A percentile compares a stretch with the other conserved stretches of the same genome.
These are phyloP conservation scores for Trapa incisa DNA, from an alignment of 345 rosid genomes.

Conservation along the genomic window DNA sequence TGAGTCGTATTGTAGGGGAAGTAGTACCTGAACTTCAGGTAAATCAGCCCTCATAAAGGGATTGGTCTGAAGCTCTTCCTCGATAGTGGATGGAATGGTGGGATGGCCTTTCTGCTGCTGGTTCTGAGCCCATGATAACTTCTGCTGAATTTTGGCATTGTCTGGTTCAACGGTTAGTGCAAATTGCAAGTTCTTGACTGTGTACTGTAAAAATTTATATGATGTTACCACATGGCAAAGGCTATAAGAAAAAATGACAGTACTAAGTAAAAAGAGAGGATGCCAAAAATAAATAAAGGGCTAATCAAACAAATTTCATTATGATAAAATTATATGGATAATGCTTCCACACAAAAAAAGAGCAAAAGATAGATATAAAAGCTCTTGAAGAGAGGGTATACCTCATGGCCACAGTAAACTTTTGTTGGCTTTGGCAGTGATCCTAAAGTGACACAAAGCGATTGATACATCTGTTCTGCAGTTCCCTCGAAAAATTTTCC, in stretches of 20 bases:
- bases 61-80: conserved; percentile 74
- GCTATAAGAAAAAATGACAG: not conserved
- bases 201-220: conserved; percentile 40
- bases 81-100: conserved; percentile 77
- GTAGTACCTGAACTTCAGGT: conserved; percentile 43
- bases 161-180: conserved; percentile 67
- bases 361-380: not conserved
- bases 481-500: conserved; percentile 93
- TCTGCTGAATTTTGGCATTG: conserved; percentile 51
- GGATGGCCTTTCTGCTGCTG: conserved; percentile 62
- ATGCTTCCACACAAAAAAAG: not conserved
- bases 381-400: conserved; percentile 1
- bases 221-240: not conserved
- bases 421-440: conserved; percentile 76
- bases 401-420: conserved; percentile 95
- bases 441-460: conserved; percentile 74
- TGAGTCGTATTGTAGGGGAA: too few relatives aligned
- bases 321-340: not conserved
- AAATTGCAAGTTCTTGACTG: conserved; percentile 84
- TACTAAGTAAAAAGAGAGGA: not conserved
- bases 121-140: conserved; percentile 68
- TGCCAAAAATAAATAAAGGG: too few relatives aligned
- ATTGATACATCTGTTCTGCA: conserved; percentile 89
- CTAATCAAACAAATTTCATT: not conserved
- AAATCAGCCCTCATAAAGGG: conserved; percentile 74